Conservation (phyloP, 2,329 filamentous ascomycete genomes). For the Stachybotrys elegans region DNA sequence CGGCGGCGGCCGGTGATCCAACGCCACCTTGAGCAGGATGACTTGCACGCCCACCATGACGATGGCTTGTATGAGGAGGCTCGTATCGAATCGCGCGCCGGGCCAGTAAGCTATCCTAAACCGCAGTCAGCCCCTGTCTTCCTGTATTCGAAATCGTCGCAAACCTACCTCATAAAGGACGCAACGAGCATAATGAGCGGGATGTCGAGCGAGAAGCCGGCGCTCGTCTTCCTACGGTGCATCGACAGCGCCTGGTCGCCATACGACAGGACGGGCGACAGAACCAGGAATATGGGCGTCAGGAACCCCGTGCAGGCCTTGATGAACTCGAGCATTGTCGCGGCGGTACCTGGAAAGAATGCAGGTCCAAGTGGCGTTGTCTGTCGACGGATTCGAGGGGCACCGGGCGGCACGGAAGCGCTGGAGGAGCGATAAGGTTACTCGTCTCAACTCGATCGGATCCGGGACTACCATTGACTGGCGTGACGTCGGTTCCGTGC, state of each 20-base stretch:
- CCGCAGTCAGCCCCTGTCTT: slow-evolving; percentile 1
- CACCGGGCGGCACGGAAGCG: no score
- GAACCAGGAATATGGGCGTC: slow-evolving; percentile 58
- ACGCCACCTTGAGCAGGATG: slow-evolving; percentile 60
- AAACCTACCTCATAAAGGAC: slow-evolving; percentile 55
- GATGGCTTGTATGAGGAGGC: slow-evolving; percentile 59
- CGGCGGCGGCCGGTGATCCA: slow-evolving; percentile 59
- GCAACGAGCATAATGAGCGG: slow-evolving; percentile 69
- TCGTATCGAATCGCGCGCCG: slow-evolving; percentile 58
- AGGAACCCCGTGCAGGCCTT: slow-evolving; percentile 40
- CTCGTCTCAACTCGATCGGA: no score
- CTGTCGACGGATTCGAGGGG: no score
- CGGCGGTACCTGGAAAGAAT: no score
- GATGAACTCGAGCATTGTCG: slow-evolving; percentile 1
- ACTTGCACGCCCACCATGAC: slow-evolving; percentile 62
- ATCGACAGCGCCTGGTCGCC: slow-evolving; percentile 62
- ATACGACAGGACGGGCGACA: slow-evolving; percentile 61
- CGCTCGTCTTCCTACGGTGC: slow-evolving; percentile 58
- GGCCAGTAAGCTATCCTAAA: slow-evolving; percentile 65
- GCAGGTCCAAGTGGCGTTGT: no score
- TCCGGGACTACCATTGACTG: no score
- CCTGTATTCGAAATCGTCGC: not conserved
- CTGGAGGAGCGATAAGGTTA: no score
- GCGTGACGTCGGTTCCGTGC: no score
- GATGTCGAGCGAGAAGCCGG: slow-evolving; percentile 66